Evolutionary conservation across 1,284 basidiomycete genomes (phyloP), one percentile per base, ranked within the genome.

Genomic region (Cerrena zonata): DNA sequence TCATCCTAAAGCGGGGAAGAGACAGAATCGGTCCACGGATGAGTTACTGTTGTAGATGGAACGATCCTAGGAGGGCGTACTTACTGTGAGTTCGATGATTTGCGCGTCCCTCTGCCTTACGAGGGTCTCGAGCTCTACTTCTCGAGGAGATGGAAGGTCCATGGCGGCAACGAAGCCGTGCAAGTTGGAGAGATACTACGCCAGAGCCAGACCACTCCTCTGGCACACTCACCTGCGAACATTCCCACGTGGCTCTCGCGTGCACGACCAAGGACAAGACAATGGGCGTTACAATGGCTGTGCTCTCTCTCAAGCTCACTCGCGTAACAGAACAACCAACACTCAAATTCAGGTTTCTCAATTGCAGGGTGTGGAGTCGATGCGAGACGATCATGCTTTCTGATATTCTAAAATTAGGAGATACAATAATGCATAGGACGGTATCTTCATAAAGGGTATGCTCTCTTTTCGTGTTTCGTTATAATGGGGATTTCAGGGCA

Each of bases 41-140:
- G 48, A 49, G 52, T 46, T 12, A 46, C 53, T 51, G 40, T 47
- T 37, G 47, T 54, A 42, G 50, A 44, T 41, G n/a, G 48, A 51
- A 48, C 51, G 34, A 52, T 43, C 10, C 13, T 36, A 50, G 18
- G 26, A 23, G 24, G 43, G 30, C 39, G 25, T 51, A 71, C 83
- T 67, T 68, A 89, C 88, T 55, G 75, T 83, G 53, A 90, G 76
- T 60, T 84, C 77, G 47, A 76, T 70, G 51, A 89, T 69, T 61
- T 89, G 84, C 50, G 72, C 71, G 66, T 90, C 86, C 59, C 85
- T 77, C 64, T 83, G 75, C 58, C 86, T 75, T 18, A 91, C 70
- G 10, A 86, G 72, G 40, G 78, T 77, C 67, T 91, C 88, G 39
- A 91, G 79, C 64, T 90, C 86, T 54, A 89, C 71, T 67, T 89